Conservation (phyloP, 1,284 basidiomycete species). For the Leccinum pallidistipes region DNA sequence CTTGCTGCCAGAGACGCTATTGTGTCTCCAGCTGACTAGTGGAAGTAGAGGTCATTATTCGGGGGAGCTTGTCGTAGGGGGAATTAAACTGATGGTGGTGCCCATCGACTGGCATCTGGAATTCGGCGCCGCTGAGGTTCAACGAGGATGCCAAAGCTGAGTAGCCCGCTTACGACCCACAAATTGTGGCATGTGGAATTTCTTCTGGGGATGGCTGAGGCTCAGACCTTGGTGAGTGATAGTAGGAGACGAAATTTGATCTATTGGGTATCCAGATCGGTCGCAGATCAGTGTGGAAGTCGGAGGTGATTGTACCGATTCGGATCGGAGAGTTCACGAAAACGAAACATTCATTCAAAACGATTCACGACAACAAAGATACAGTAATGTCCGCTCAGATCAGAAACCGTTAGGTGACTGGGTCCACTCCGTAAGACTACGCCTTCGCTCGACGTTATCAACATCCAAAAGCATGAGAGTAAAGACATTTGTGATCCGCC, state of each 20-base stretch:
- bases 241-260: no score
- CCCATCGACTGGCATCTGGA: background rate
- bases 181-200: slow-evolving; percentile 18
- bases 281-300: background rate
- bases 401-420: no score
- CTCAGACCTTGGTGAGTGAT: no score
- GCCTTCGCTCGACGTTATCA: no score
- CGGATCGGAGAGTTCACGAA: background rate
- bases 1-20: background rate
- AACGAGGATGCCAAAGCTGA: background rate
- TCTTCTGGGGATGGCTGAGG: background rate
- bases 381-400: no score
- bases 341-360: no score
- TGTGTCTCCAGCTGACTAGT: background rate
- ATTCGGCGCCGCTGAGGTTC: background rate
- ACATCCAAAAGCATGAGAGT: no score
- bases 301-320: background rate
- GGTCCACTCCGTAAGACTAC: no score
- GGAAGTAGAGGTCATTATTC: background rate
- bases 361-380: no score
- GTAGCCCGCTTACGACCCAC: background rate
- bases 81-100: background rate
- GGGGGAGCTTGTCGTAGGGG: background rate
- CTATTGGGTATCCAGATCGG: background rate
- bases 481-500: no score